Percentiles rank a stretch among this genome's conserved stretches.
These are phyloP conservation scores for Sphagnurus paluster DNA, from an alignment of 1,284 basidiomycete species.

Conservation along the genomic window DNA sequence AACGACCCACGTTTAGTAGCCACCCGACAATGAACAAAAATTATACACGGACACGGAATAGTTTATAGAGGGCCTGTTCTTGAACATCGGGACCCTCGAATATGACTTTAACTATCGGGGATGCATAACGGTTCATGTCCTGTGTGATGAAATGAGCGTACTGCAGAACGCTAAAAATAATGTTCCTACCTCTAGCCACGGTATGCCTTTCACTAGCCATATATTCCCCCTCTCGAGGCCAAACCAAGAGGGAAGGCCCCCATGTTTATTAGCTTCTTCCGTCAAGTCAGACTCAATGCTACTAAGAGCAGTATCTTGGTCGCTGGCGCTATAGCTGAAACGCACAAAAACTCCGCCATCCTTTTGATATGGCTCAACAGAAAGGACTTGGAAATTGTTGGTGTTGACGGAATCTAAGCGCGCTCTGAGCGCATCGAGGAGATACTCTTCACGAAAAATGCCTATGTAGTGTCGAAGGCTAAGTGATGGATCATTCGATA, in stretches of 20 bases:
- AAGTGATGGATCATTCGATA: background rate
- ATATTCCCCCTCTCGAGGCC: slow-evolving; percentile 55
- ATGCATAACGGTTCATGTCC: slow-evolving; percentile 86
- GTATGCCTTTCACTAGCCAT: slow-evolving; percentile 82
- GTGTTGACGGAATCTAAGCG: slow-evolving; percentile 52
- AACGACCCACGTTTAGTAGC: slow-evolving; percentile 7
- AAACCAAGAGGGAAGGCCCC: slow-evolving; percentile 65
- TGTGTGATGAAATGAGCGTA: slow-evolving; percentile 29
- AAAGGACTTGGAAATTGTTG: slow-evolving; percentile 57
- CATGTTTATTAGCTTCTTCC: slow-evolving; percentile 42
- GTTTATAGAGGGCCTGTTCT: slow-evolving; percentile 73
- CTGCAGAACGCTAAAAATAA: background rate
- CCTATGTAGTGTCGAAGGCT: slow-evolving; percentile 64
- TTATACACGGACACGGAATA: slow-evolving; percentile 59
- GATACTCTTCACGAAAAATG: slow-evolving; percentile 51
- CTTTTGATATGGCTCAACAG: slow-evolving; percentile 65
- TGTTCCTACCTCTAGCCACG: slow-evolving; percentile 77
- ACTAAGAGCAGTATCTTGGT: slow-evolving; percentile 40
- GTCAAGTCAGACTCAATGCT: slow-evolving; percentile 51
- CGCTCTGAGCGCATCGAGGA: slow-evolving; percentile 47
- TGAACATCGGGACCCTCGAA: slow-evolving; percentile 87
- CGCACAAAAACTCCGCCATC: slow-evolving; percentile 88
- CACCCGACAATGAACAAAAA: slow-evolving; percentile 6
- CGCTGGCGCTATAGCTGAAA: slow-evolving; percentile 61
- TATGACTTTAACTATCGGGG: slow-evolving; percentile 68